phyloP scores from a whole-genome alignment of 139 green algal species.

The Penium margaritaceum region DNA sequence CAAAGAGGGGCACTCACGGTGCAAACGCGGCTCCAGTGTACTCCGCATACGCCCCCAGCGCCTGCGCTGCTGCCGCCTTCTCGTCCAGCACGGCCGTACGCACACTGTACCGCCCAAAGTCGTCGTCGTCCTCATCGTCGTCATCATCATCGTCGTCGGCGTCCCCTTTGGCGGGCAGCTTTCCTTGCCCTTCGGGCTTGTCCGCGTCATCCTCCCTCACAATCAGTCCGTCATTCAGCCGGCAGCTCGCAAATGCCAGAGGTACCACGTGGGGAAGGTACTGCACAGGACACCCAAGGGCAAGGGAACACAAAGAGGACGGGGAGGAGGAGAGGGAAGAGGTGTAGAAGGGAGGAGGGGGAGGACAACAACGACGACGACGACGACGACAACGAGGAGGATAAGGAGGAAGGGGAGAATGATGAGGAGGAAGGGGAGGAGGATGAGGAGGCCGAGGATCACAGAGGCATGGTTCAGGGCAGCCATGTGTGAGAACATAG shows the following conservation, averaged over 20 bases:
- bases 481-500: no score
- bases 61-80: constrained; percentile 58
- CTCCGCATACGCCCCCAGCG: constrained; percentile 59
- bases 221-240: constrained; percentile 52
- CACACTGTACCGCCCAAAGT: constrained; percentile 34
- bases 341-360: no score
- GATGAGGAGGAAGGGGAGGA: no score
- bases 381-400: no score
- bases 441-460: no score
- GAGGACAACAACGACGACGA: no score
- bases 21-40: constrained; percentile 48
- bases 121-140: constrained; percentile 46
- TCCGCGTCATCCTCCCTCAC: constrained; percentile 27
- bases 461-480: no score
- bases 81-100: constrained; percentile 65
- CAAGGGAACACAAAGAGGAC: no score
- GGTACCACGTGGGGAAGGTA: constrained; percentile 51
- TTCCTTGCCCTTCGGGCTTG: background rate
- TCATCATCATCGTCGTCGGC: constrained; percentile 18
- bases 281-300: constrained; percentile 3
- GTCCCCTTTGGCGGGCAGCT: constrained; percentile 14
- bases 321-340: no score
- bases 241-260: constrained; percentile 50
- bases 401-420: no score
- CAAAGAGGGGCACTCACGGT: constrained; percentile 40